Percentiles rank a stretch among this genome's conserved stretches.
phyloP scores from a whole-genome alignment of 305 asterid species.

The Stenogyne calaminthoides region DNA sequence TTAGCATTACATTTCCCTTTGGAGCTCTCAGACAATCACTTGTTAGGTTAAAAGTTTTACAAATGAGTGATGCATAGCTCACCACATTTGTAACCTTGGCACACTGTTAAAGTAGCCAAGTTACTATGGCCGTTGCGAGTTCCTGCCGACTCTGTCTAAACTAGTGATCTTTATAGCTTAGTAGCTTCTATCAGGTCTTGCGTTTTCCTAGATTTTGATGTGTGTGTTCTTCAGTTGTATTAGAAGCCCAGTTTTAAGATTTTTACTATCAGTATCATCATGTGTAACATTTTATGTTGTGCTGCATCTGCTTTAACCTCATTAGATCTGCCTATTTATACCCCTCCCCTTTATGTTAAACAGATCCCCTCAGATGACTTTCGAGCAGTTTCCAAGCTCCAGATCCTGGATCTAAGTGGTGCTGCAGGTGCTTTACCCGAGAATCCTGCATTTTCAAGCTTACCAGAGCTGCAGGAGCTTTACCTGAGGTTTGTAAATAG shows the following conservation, averaged over 20 bases:
- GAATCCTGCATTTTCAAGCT: constrained; percentile 70
- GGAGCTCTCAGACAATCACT: background rate
- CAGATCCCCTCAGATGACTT: constrained; percentile 87
- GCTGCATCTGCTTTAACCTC: constrained; percentile 19
- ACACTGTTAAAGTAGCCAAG: constrained; percentile 13
- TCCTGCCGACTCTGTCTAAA: background rate
- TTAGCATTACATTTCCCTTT: background rate
- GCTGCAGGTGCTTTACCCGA: constrained; percentile 67
- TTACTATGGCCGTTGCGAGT: background rate
- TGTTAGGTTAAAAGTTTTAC: constrained; percentile 13
- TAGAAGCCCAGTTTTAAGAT: constrained; percentile 5
- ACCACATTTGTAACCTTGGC: background rate
- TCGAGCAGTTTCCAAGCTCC: constrained; percentile 75
- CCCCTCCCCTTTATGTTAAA: constrained; percentile 16
- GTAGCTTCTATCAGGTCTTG: constrained; percentile 13
- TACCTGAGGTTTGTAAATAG: constrained; percentile 70
- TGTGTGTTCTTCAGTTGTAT: constrained; percentile 22
- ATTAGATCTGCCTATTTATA: constrained; percentile 21
- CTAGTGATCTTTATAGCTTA: background rate
- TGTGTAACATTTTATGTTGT: constrained; percentile 3
- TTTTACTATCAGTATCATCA: constrained; percentile 18
- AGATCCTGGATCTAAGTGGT: constrained; percentile 89
- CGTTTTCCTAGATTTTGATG: background rate
- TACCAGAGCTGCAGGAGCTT: constrained; percentile 84
- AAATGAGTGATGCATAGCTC: background rate